Percentiles rank a stretch among this genome's conserved stretches.
Conservation (phyloP, 768 basidiomycete species). For the Lentinula raphanica region DNA sequence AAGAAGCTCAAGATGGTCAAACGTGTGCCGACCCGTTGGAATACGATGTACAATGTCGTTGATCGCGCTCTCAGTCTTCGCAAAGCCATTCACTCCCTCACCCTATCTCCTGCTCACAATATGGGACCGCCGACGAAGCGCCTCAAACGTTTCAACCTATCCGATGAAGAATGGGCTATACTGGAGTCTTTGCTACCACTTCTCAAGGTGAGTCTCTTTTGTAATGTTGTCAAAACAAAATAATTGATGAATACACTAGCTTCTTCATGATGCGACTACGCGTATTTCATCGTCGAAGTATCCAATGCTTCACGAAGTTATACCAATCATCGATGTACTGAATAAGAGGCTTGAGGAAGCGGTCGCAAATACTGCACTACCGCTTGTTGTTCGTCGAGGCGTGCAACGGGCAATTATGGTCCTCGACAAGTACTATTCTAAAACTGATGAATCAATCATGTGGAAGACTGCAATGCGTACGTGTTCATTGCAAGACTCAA, state of each 20-base stretch:
- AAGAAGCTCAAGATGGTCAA: background rate
- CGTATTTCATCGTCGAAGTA: background rate
- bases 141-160: background rate
- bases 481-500: background rate
- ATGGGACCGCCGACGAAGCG: no score
- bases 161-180: background rate
- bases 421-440: background rate
- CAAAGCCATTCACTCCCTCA: background rate
- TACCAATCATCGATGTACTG: background rate
- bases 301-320: background rate
- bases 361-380: background rate
- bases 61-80: background rate
- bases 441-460: background rate
- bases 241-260: background rate
- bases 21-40: background rate
- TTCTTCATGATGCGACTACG: background rate
- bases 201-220: background rate
- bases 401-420: background rate
- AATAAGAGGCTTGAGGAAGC: background rate
- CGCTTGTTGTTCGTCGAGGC: background rate
- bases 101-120: background rate
- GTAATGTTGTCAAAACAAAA: no score
- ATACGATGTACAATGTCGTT: background rate
- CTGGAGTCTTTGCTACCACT: background rate
- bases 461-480: background rate